Percentiles rank a stretch among this genome's conserved stretches.
Evolutionary conservation across 495 filamentous ascomycete species (phyloP).

Genomic region (Daldinia childiae): DNA sequence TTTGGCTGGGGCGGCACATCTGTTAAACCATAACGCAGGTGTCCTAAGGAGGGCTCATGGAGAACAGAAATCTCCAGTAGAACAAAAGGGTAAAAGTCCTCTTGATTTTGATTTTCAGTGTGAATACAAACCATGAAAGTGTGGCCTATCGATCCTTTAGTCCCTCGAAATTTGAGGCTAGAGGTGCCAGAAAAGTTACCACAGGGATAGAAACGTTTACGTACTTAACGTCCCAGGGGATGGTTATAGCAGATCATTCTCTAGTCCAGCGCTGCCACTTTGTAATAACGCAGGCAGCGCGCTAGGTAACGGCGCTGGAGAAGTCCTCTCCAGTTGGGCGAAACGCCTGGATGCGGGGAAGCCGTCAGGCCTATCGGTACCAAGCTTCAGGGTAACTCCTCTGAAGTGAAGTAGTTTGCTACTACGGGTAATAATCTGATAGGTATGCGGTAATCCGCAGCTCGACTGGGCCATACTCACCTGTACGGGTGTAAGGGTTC

Average conservation of each 20-base stretch:
- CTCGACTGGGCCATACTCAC: constrained; percentile 17
- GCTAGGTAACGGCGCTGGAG: background rate
- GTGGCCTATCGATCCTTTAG: no score
- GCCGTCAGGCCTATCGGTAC: background rate
- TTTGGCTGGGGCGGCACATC: no score
- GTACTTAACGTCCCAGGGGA: constrained; percentile 1
- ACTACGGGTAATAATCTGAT: background rate
- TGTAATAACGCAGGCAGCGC: background rate
- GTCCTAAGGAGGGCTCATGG: no score
- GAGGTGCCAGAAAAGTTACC: no score
- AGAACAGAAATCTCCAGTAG: no score
- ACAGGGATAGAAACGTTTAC: background rate
- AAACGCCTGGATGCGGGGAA: constrained; percentile 7
- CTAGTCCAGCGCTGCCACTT: background rate
- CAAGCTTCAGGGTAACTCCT: background rate
- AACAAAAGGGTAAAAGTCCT: no score
- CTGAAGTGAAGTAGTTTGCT: constrained; percentile 33
- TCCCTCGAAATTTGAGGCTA: no score
- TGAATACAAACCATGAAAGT: no score
- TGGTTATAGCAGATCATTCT: background rate
- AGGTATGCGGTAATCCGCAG: constrained; percentile 13
- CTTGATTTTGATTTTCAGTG: no score
- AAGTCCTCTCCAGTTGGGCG: background rate
- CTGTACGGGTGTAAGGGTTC: background rate
- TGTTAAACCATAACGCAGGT: no score